Base-by-base conservation (phyloP, 257 asterid genomes). In the Solanum etuberosum region DNA sequence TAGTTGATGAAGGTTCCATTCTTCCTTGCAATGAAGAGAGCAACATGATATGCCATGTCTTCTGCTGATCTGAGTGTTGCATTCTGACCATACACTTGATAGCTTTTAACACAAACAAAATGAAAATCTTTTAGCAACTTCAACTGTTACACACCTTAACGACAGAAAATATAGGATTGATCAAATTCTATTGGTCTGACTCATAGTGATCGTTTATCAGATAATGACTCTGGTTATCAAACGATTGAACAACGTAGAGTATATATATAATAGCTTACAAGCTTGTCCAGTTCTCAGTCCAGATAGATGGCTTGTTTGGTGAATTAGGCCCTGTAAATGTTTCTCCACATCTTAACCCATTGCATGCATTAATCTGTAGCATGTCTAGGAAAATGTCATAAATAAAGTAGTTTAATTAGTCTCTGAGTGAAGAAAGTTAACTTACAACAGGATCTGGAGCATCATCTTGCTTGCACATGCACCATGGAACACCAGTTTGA, bases 281-380 rank as follows among this genome's bases (percentile, higher is more conserved):
- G 88, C 94, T 97, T 18, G 99, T 97, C 99, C 99, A 97, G 86
- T 95, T 93, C 91, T 97, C 99, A 37, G 99, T 97, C 99, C 99
- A 97, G 18, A 95, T 71, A 5, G 98, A 96, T 29, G 99, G 98
- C 86, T 97, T 97, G 38, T 92, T 92, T 88, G 98, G 96, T 46
- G 98, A 91, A 90, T 97, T 97, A n/a, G 99, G 99, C 32, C 98
- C 98, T 4, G 85, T 91, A 87, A 94, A 95, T 89, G 98, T 95
- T 68, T 94, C 98, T 25, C 95, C 99, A 85, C 99, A 97, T 63
- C 4, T 92, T 91, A 87, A 23, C 74, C 99, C 98, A 88, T 97
- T 97, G 91, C 99, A 97, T 27, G 99, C 46, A 84, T 97, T 95
- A 14, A 97, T 95, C 99, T 96, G 93, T 90, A 89, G 1, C 31